These are phyloP conservation scores for Jatropha multifida DNA, from an alignment of 441 rosid species.

Conservation along the genomic window DNA sequence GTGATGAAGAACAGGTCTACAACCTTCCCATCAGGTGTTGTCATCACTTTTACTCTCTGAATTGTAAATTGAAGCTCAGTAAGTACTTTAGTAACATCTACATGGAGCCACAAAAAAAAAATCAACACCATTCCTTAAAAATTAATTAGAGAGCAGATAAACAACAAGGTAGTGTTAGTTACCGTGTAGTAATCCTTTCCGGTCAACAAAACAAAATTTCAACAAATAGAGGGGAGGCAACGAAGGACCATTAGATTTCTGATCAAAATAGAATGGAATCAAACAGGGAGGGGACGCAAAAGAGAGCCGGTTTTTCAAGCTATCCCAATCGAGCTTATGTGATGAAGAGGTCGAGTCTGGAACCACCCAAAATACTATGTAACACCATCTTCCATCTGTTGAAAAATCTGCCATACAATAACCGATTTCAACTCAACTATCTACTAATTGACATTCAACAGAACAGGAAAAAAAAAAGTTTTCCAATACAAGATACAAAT, in stretches of 20 bases:
- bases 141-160: not conserved
- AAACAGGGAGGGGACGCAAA: constrained; percentile 58
- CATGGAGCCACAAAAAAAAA: constrained; percentile 24
- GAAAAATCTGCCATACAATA: constrained; percentile 56
- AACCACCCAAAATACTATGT: constrained; percentile 78
- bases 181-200: constrained; percentile 77
- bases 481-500: not conserved
- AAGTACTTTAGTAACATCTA: constrained; percentile 77
- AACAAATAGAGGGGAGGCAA: constrained; percentile 56
- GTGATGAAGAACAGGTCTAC: constrained; percentile 80
- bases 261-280: constrained; percentile 38
- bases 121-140: not conserved
- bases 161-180: constrained; percentile 3
- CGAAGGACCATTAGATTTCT: constrained; percentile 29
- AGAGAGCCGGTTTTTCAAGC: constrained; percentile 59
- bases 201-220: constrained; percentile 65
- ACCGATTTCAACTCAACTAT: not conserved
- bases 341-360: constrained; percentile 40
- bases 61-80: constrained; percentile 86
- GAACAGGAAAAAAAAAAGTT: no score
- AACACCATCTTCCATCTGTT: constrained; percentile 91
- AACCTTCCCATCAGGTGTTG: constrained; percentile 80
- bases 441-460: not conserved
- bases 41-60: constrained; percentile 84
- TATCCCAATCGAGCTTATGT: constrained; percentile 53